phyloP scores from a whole-genome alignment of 257 asterid species.

The Jasminum sambac region DNA sequence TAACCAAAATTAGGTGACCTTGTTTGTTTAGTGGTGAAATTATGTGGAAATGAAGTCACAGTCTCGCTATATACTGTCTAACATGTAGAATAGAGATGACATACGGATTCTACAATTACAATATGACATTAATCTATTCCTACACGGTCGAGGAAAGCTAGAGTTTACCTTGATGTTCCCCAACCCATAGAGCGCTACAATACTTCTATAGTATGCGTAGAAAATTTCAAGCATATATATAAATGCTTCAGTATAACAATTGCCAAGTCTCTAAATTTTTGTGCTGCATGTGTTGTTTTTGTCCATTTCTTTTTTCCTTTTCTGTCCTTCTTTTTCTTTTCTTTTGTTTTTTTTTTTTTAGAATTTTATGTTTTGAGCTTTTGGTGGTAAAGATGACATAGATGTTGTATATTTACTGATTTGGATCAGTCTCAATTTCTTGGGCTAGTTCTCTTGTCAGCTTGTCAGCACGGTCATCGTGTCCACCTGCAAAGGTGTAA shows the following conservation, averaged over 20 bases:
- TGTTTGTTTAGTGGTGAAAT: conserved; percentile 16
- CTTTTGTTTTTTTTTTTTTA: too few relatives aligned
- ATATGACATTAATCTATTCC: conserved; percentile 3
- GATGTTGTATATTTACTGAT: conserved; percentile 20
- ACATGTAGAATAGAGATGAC: conserved; percentile 17
- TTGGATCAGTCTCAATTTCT: conserved; percentile 61
- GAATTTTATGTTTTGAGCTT: background rate
- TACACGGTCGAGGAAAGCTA: conserved; percentile 27
- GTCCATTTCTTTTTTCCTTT: background rate
- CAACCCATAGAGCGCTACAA: conserved; percentile 20
- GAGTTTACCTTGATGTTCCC: conserved; percentile 23
- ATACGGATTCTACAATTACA: conserved; percentile 15
- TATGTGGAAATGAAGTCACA: conserved; percentile 14
- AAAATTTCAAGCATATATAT: conserved; percentile 18
- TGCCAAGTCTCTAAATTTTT: conserved; percentile 17
- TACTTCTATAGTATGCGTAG: conserved; percentile 6
- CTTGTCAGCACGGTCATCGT: conserved; percentile 82
- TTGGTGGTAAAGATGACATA: conserved; percentile 20
- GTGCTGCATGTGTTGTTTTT: background rate
- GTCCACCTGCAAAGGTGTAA: conserved; percentile 88
- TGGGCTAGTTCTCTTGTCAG: conserved; percentile 76
- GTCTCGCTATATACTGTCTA: conserved; percentile 11
- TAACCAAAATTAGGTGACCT: background rate
- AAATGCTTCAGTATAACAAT: conserved; percentile 17
- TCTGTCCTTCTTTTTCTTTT: too few relatives aligned